A percentile compares a stretch with the other conserved stretches of the same genome.
These are phyloP conservation scores for Cladosporium cucumerinum DNA, from an alignment of 2,329 filamentous ascomycete genomes.

Conservation along the genomic window DNA sequence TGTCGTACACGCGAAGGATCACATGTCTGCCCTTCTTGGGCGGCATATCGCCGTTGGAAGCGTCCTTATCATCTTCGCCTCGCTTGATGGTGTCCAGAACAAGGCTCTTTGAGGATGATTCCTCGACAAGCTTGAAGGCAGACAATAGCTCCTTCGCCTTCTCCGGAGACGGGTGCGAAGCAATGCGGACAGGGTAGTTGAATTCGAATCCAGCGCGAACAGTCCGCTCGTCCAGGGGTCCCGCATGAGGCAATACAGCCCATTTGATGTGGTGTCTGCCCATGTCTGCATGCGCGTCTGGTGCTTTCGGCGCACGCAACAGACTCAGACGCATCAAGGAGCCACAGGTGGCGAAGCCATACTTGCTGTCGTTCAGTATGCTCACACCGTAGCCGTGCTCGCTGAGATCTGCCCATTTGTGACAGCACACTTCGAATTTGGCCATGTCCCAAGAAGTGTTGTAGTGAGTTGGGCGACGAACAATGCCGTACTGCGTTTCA, in stretches of 20 bases:
- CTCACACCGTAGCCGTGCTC: constrained; percentile 87
- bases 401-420: constrained; percentile 88
- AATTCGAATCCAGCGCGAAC: constrained; percentile 84
- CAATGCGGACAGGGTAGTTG: constrained; percentile 72
- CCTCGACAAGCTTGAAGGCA: constrained; percentile 61
- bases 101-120: constrained; percentile 42
- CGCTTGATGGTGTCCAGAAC: constrained; percentile 89
- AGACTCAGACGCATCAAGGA: constrained; percentile 87
- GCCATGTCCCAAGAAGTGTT: constrained; percentile 98
- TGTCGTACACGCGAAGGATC: constrained; percentile 83
- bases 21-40: constrained; percentile 66
- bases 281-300: constrained; percentile 93
- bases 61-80: constrained; percentile 58
- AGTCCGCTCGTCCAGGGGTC: constrained; percentile 66
- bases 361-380: constrained; percentile 92
- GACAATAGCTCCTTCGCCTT: constrained; percentile 37
- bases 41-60: constrained; percentile 55
- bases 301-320: constrained; percentile 83
- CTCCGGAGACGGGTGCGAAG: constrained; percentile 38
- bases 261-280: constrained; percentile 77
- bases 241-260: constrained; percentile 82
- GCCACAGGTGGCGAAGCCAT: constrained; percentile 87
- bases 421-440: constrained; percentile 94
- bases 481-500: constrained; percentile 89
- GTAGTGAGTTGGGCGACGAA: constrained; percentile 90